Base-by-base conservation (phyloP, 2,329 filamentous ascomycete genomes). In the Fusarium transvaalense region DNA sequence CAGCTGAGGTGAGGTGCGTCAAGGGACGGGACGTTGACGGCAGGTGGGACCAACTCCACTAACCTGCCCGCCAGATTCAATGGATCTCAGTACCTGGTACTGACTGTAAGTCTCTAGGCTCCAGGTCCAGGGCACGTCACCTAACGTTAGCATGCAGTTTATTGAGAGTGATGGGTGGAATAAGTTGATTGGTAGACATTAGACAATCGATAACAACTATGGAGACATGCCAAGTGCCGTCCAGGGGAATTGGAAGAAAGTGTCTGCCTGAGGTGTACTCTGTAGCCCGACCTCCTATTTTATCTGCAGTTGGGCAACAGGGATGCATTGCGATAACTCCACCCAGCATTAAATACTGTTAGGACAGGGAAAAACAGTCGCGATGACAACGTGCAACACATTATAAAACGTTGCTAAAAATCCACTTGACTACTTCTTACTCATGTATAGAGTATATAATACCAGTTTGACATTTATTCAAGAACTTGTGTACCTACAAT, bases 271-370 rank as follows among this genome's bases (percentile, higher is more conserved):
- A 55, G 25, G 64, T 71, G 62, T 53, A 48, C 39, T 61, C 76
- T 71, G 62, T 53, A 48, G 43, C 61, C 76, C 73, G 75, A 72
- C 75, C 66, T 65, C 59, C 50, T 68, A 56, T 69, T 71, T 73
- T 61, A 62, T 63, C 48, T 60, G 15, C 50, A 37, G 31, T 60
- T 29, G 19, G 14, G n/a, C n/a, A 47, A 37, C 56, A 53, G 46
- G 34, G 34, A 38, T 34, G 6, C 53, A 51, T 56, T 66, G 47
- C 19, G 15, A 53, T 60, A 71, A 74, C 78, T 78, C 77, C 64
- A 65, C 42, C 38, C 25, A 62, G 50, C 68, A 78, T 74, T 79
- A 76, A 76, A 56, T 71, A 63, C 12, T 74, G 78, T 75, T 80
- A 79, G 54, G 32, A 43, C 15, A 13, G 5, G 8, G 21, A 13